phyloP scores from a whole-genome alignment of 1,139 yeast species.

The Kluyveromyces marxianus region DNA sequence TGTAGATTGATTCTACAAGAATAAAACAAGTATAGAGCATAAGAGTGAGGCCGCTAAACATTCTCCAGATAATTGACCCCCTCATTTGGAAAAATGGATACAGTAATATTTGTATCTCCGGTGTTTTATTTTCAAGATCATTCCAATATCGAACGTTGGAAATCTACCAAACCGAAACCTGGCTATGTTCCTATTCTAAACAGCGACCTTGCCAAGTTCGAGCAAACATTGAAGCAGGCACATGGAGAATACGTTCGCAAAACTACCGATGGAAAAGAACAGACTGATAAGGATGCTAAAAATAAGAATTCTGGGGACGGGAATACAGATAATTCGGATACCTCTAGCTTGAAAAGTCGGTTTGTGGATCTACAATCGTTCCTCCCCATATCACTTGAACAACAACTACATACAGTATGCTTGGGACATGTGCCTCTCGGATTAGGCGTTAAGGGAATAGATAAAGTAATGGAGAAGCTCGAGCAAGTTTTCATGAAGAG shows the following conservation, averaged over 20 bases:
- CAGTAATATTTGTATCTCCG: conserved; percentile 21
- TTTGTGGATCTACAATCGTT: conserved; percentile 18
- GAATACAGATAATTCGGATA: background rate
- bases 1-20: too few species aligned
- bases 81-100: background rate
- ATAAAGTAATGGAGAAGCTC: conserved; percentile 3
- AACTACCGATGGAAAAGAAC: background rate
- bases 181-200: conserved; percentile 26
- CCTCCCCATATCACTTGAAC: conserved; percentile 20
- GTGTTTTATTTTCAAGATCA: conserved; percentile 16
- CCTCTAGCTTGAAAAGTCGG: background rate
- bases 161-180: conserved; percentile 15
- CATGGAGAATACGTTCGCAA: background rate
- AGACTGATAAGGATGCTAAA: background rate
- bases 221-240: conserved; percentile 13
- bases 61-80: background rate
- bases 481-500: conserved; percentile 1
- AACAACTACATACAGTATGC: conserved; percentile 22
- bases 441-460: conserved; percentile 1
- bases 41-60: background rate
- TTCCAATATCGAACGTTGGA: conserved; percentile 14
- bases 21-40: background rate
- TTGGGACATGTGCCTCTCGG: conserved; percentile 13
- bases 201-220: conserved; percentile 19
- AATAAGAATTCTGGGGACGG: background rate